These are phyloP conservation scores for Amphichorda felina DNA, from an alignment of 2,329 filamentous ascomycete genomes.

Conservation along the genomic window DNA sequence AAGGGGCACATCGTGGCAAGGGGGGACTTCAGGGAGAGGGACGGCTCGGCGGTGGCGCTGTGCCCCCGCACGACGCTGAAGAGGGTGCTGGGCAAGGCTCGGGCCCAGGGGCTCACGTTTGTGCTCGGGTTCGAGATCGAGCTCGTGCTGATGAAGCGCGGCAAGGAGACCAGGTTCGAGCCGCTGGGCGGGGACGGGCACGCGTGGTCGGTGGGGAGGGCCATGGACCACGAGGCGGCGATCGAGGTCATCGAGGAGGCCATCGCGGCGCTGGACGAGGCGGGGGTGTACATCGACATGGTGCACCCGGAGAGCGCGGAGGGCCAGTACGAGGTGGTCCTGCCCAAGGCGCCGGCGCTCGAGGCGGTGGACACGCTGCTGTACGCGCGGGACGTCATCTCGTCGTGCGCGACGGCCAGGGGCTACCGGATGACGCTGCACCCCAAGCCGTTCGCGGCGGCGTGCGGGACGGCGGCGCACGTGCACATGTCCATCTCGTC, in stretches of 20 bases:
- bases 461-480: constrained; percentile 55
- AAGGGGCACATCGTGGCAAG: constrained; percentile 54
- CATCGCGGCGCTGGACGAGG: constrained; percentile 41
- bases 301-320: constrained; percentile 63
- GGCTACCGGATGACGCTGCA: constrained; percentile 60
- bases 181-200: constrained; percentile 48
- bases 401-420: constrained; percentile 47
- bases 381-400: constrained; percentile 58
- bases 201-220: constrained; percentile 53
- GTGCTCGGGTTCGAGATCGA: constrained; percentile 75
- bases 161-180: constrained; percentile 7
- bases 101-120: constrained; percentile 37
- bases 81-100: constrained; percentile 39
- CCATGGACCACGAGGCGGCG: constrained; percentile 35
- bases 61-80: constrained; percentile 59
- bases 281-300: constrained; percentile 57
- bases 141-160: constrained; percentile 53
- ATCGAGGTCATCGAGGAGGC: constrained; percentile 54
- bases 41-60: constrained; percentile 33
- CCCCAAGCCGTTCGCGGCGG: constrained; percentile 50
- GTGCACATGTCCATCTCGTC: constrained; percentile 57
- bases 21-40: constrained; percentile 49
- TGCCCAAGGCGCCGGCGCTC: constrained; percentile 51
- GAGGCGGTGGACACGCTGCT: constrained; percentile 61
- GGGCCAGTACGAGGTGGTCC: constrained; percentile 68